These are phyloP conservation scores for Aquanectria penicillioides DNA, from an alignment of 2,329 filamentous ascomycete species.

Conservation along the genomic window DNA sequence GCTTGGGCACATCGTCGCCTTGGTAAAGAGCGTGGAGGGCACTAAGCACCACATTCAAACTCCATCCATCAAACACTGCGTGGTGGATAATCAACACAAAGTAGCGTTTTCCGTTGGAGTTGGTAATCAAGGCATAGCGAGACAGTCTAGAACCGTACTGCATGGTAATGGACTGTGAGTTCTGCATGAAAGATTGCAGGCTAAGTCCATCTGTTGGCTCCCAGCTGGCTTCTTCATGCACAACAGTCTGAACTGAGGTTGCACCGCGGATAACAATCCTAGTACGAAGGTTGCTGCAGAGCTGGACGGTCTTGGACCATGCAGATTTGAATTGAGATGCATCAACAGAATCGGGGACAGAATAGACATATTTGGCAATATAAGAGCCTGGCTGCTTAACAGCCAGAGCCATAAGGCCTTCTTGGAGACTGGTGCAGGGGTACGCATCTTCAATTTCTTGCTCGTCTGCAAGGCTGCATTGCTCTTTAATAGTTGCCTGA, in stretches of 20 bases:
- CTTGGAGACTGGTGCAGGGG: constrained; percentile 5
- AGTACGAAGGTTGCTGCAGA: constrained; percentile 1
- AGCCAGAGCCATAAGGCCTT: constrained; percentile 9
- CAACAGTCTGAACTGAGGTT: neutral
- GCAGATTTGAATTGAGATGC: neutral
- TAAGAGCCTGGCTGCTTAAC: constrained; percentile 14
- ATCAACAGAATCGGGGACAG: neutral
- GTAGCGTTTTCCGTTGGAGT: neutral
- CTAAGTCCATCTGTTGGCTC: neutral
- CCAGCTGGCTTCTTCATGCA: neutral
- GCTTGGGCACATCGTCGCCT: neutral
- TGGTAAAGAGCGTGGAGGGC: neutral
- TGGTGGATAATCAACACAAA: constrained; percentile 7
- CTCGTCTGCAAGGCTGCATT: constrained; percentile 14
- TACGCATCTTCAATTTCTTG: constrained; percentile 39
- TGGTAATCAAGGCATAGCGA: neutral
- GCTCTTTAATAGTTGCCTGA: neutral
- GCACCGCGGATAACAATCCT: neutral
- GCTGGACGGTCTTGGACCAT: neutral
- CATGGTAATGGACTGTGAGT: neutral
- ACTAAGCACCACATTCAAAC: neutral
- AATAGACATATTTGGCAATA: constrained; percentile 7
- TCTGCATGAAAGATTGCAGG: neutral
- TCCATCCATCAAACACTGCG: constrained; percentile 8
- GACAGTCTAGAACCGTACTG: neutral